These are phyloP conservation scores for Poronia punctata DNA, from an alignment of 495 filamentous ascomycete genomes.

Conservation along the genomic window DNA sequence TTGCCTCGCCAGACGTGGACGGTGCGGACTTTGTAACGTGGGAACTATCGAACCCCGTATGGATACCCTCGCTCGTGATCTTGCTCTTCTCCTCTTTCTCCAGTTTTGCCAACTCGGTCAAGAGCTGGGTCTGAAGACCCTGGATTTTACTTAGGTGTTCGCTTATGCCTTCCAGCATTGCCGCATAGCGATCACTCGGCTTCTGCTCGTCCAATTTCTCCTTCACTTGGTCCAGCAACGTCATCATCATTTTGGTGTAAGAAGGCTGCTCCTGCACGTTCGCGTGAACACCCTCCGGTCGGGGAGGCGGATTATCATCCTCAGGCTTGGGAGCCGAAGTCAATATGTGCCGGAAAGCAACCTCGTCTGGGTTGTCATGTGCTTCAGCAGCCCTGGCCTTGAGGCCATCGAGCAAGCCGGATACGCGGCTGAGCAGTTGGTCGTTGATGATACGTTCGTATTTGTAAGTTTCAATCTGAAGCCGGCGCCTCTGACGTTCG, in stretches of 20 bases:
- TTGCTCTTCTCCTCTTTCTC: slow-evolving; percentile 83
- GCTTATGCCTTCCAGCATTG: slow-evolving; percentile 67
- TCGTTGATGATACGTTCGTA: slow-evolving; percentile 94
- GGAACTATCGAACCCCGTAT: slow-evolving; percentile 86
- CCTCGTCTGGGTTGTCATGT: slow-evolving; percentile 62
- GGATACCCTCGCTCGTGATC: slow-evolving; percentile 88
- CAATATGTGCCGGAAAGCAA: slow-evolving; percentile 82
- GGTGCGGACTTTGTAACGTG: slow-evolving; percentile 56
- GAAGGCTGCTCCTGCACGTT: slow-evolving; percentile 65
- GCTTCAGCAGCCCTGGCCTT: slow-evolving; percentile 60
- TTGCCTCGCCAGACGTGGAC: slow-evolving; percentile 33
- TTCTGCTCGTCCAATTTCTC: slow-evolving; percentile 69
- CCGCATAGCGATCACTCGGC: slow-evolving; percentile 56
- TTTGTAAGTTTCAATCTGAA: slow-evolving; percentile 83
- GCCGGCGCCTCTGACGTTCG: slow-evolving; percentile 72
- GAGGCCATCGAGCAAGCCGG: slow-evolving; percentile 63
- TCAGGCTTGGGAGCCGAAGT: slow-evolving; percentile 56
- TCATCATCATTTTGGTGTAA: slow-evolving; percentile 94
- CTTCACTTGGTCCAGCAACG: slow-evolving; percentile 88
- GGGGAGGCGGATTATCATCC: slow-evolving; percentile 69
- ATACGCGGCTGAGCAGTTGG: slow-evolving; percentile 75
- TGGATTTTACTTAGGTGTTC: slow-evolving; percentile 70
- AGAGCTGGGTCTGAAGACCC: slow-evolving; percentile 66
- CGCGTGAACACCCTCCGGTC: slow-evolving; percentile 65
- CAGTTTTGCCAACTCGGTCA: slow-evolving; percentile 64